These are phyloP conservation scores for Cenococcum geophilum DNA, from an alignment of 495 filamentous ascomycete genomes.

Conservation along the genomic window DNA sequence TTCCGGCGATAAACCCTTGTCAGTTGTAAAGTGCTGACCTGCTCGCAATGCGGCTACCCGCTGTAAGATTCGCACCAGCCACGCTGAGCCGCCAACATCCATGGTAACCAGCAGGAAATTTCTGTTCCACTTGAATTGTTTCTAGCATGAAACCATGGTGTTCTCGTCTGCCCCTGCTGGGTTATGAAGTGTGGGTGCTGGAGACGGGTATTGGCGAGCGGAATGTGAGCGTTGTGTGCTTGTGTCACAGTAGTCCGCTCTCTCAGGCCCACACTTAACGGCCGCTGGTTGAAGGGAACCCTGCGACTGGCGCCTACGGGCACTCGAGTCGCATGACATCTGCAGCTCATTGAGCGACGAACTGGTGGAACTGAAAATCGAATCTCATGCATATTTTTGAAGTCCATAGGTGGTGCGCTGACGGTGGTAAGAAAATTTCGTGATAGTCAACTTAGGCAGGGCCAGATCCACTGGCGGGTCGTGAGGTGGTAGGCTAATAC, in stretches of 20 bases:
- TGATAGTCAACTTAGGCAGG: slow-evolving; percentile 15
- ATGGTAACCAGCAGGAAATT: slow-evolving; percentile 13
- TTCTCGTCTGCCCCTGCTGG: slow-evolving; percentile 2
- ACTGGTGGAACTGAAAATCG: slow-evolving; percentile 13
- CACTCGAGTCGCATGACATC: slow-evolving; percentile 17
- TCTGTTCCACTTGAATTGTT: slow-evolving; percentile 17
- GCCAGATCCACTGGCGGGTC: slow-evolving; percentile 5
- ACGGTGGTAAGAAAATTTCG: slow-evolving; percentile 6
- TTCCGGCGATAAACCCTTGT: not conserved
- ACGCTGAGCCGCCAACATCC: slow-evolving; percentile 7
- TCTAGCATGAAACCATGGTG: slow-evolving; percentile 19
- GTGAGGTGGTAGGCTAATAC: slow-evolving; percentile 15
- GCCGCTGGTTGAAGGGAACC: not conserved
- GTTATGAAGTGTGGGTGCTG: slow-evolving; percentile 7
- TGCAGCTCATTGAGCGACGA: slow-evolving; percentile 17
- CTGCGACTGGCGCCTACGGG: slow-evolving; percentile 11
- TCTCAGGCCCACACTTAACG: slow-evolving; percentile 9
- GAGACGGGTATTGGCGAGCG: slow-evolving; percentile 22
- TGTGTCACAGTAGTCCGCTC: slow-evolving; percentile 22
- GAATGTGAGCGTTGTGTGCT: slow-evolving; percentile 24
- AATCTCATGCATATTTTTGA: slow-evolving; percentile 4
- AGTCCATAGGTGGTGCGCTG: slow-evolving; percentile 8
- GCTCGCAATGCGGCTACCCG: slow-evolving; percentile 26
- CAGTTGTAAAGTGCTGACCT: slow-evolving; percentile 10
- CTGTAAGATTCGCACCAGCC: slow-evolving; percentile 22